Percentiles rank a stretch among this genome's conserved stretches.
Evolutionary conservation across 169 alveolate species (phyloP).

Genomic region (Cryptosporidium viatorum): DNA sequence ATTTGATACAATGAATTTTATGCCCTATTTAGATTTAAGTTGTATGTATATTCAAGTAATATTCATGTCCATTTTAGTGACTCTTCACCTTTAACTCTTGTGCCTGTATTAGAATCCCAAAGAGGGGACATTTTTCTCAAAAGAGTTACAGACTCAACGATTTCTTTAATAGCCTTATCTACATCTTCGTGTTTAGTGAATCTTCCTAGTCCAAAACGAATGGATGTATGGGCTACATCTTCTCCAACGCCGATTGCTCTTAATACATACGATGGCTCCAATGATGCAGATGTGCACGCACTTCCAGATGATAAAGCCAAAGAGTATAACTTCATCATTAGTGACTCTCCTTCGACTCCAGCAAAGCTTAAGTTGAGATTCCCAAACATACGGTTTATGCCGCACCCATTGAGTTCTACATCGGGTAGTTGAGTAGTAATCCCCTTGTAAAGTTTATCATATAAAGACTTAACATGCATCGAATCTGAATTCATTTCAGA

Average conservation of each 20-base stretch:
- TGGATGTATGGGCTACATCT: constrained; percentile 96
- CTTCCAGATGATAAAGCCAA: constrained; percentile 91
- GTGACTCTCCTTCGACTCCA: constrained; percentile 94
- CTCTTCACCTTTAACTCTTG: constrained; percentile 77
- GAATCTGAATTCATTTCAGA: constrained; percentile 94
- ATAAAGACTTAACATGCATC: constrained; percentile 87
- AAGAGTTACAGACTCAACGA: constrained; percentile 85
- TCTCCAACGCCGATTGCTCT: constrained; percentile 96
- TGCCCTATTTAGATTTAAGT: neutral
- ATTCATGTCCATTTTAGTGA: constrained; percentile 43
- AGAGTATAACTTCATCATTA: constrained; percentile 88
- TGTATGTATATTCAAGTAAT: neutral
- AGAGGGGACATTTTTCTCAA: constrained; percentile 92
- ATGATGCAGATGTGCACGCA: constrained; percentile 83
- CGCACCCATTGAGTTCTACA: constrained; percentile 78
- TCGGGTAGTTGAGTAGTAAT: constrained; percentile 73
- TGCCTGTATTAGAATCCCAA: constrained; percentile 90
- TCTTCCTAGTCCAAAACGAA: constrained; percentile 97
- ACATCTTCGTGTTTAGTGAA: constrained; percentile 95
- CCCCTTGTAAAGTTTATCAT: constrained; percentile 78
- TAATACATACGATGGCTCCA: constrained; percentile 92
- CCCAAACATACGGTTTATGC: constrained; percentile 86
- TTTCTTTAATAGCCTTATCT: constrained; percentile 84
- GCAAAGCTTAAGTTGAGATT: constrained; percentile 95
- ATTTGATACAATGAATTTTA: neutral